Conservation (phyloP, 1,284 basidiomycete species). For the Omphalotus olearius region DNA sequence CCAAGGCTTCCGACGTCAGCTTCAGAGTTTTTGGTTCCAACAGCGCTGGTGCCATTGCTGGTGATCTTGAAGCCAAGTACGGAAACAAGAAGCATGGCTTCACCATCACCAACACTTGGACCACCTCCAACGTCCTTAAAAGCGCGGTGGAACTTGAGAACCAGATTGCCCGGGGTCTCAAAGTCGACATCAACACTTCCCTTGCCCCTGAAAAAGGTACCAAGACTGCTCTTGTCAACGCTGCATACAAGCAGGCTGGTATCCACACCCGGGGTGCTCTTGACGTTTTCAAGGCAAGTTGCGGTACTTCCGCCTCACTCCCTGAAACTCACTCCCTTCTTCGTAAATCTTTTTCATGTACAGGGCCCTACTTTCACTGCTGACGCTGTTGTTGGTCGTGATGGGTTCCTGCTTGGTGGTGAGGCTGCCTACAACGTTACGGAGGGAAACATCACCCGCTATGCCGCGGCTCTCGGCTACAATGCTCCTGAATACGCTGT, state of each 20-base stretch:
- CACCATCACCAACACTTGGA: slow-evolving; percentile 92
- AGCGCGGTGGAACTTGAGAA: slow-evolving; percentile 96
- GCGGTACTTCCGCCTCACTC: slow-evolving; percentile 11
- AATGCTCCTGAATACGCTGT: slow-evolving; percentile 96
- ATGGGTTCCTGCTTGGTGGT: slow-evolving; percentile 95
- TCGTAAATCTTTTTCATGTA: slow-evolving; percentile 5
- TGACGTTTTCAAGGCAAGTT: slow-evolving; percentile 89
- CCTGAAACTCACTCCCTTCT: slow-evolving; percentile 4
- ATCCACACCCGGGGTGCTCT: slow-evolving; percentile 90
- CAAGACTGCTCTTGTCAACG: slow-evolving; percentile 81
- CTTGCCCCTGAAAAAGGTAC: slow-evolving; percentile 83
- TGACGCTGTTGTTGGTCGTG: slow-evolving; percentile 92
- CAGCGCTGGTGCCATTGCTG: slow-evolving; percentile 69
- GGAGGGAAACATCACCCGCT: slow-evolving; percentile 88
- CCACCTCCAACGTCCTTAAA: slow-evolving; percentile 88
- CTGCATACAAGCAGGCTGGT: slow-evolving; percentile 95
- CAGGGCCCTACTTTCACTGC: slow-evolving; percentile 96
- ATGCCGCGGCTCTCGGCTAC: slow-evolving; percentile 91
- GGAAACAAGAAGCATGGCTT: slow-evolving; percentile 86
- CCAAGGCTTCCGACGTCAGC: slow-evolving; percentile 82
- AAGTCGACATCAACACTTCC: slow-evolving; percentile 87
- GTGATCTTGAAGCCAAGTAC: slow-evolving; percentile 92
- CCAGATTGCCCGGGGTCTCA: slow-evolving; percentile 96
- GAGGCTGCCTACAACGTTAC: slow-evolving; percentile 97
- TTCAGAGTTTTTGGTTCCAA: slow-evolving; percentile 86